Evolutionary conservation across 352 stramenopile genomes (phyloP), one percentile per base, ranked within the genome.

Genomic region (Phytophthora idaei): DNA sequence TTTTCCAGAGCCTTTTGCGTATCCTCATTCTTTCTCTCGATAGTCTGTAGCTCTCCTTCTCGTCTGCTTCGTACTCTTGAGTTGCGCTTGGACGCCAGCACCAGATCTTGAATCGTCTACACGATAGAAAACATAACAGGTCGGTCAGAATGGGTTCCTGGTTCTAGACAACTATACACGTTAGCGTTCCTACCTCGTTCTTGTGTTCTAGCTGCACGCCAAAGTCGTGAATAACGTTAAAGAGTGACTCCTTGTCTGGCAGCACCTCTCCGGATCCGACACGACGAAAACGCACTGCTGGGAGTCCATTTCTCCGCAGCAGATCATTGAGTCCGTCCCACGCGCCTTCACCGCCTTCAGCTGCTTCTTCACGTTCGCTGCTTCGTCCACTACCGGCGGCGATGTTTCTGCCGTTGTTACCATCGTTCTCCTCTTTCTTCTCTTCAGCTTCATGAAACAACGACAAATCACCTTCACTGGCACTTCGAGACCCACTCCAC

Each of bases 51-150:
- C 37, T 83, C 69, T 0, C 64, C 61, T 27, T 95, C 83, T 28
- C 59, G 61, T 57, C 78, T 78, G 51, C 50, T 84, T 47, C 79
- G 81, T 5, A 78, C 76, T 59, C 81, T 78, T 17, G 81, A 86
- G 34, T 72, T 87, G 14, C 76, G 74, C 31, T 90, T 89, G 4
- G 84, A 90, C 12, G 88, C 65, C 27, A 95, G 67, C 36, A 93
- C 76, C 36, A 95, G 62, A 39, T 93, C 80, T 73, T 95, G 80
- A 48, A 95, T 93, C 25, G 81, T 84, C 85, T 94, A 41, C 34
- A 45, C 9, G 29, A 56, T 28, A 76, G 29, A 21, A 21, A 21
- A 21, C 57, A 34, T 34, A 62, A 28, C 21, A 21, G 21, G 21
- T 21, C 21, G 2, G 36, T 42, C 8, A n/a, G 36, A n/a, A 42